Evolutionary conservation across 2,329 filamentous ascomycete species (phyloP).

Genomic region (Boeremia exigua): DNA sequence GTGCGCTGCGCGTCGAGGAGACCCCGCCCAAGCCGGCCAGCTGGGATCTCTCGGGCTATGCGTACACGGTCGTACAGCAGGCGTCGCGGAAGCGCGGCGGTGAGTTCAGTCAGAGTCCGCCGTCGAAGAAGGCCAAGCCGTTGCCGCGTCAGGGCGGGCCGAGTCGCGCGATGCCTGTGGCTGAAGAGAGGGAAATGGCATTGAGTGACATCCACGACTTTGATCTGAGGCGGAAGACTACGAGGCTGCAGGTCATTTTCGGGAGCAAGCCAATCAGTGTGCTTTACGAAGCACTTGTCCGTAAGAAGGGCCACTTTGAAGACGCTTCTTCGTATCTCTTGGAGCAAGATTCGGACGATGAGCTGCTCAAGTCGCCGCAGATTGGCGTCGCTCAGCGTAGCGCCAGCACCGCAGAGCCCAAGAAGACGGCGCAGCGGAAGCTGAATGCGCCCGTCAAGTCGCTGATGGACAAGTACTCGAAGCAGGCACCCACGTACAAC

Average conservation of each 20-base stretch:
- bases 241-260: slow-evolving; percentile 58
- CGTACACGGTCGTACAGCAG: slow-evolving; percentile 25
- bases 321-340: slow-evolving; percentile 52
- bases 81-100: slow-evolving; percentile 37
- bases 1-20: slow-evolving; percentile 38
- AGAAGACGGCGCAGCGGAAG: slow-evolving; percentile 60
- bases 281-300: slow-evolving; percentile 58
- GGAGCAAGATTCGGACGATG: slow-evolving; percentile 41
- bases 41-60: slow-evolving; percentile 36
- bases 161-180: slow-evolving; percentile 43
- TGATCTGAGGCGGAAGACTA: slow-evolving; percentile 57
- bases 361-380: slow-evolving; percentile 38
- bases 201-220: slow-evolving; percentile 52
- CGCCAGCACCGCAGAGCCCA: slow-evolving; percentile 36
- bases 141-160: slow-evolving; percentile 38
- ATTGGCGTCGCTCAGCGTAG: slow-evolving; percentile 29
- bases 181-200: slow-evolving; percentile 35
- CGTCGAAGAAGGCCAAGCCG: slow-evolving; percentile 34
- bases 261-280: slow-evolving; percentile 54
- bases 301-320: slow-evolving; percentile 60
- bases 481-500: slow-evolving; percentile 25
- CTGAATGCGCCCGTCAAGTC: slow-evolving; percentile 61
- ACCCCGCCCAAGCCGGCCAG: slow-evolving; percentile 41
- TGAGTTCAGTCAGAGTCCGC: slow-evolving; percentile 21
- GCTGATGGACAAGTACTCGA: slow-evolving; percentile 63